phyloP scores from a whole-genome alignment of 768 basidiomycete species.

The Tylopilus subfusipes region DNA sequence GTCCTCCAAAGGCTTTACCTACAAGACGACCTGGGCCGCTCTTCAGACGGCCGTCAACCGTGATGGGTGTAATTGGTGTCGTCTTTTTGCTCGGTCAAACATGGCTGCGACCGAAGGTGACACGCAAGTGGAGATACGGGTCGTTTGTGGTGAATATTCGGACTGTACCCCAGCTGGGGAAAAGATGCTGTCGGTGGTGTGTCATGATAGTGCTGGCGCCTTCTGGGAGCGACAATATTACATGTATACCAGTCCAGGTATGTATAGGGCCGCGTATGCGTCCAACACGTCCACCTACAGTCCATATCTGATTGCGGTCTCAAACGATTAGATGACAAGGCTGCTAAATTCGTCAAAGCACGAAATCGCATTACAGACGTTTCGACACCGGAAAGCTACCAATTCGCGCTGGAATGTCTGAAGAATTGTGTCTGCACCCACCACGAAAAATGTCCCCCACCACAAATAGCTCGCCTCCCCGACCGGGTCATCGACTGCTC shows the following conservation, averaged over 20 bases:
- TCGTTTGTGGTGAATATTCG: not conserved
- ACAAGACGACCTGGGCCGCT: not conserved
- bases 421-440: not conserved
- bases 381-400: not conserved
- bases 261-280: not conserved
- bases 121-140: not conserved
- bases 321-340: not conserved
- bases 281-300: not conserved
- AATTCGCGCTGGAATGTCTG: not conserved
- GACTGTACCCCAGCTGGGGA: not conserved
- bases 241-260: not conserved
- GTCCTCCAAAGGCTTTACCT: not conserved
- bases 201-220: not conserved
- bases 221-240: not conserved
- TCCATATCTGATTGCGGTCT: not conserved
- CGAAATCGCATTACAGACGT: constrained; percentile 2
- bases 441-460: not conserved
- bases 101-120: not conserved
- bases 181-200: not conserved
- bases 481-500: constrained; percentile 1
- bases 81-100: not conserved
- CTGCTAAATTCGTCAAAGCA: not conserved
- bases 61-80: not conserved
- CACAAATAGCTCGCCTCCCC: not conserved
- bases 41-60: not conserved